Percentiles rank a stretch among this genome's conserved stretches.
Conservation (phyloP, 1,284 basidiomycete species). For the Singerocomus rubriflavus region DNA sequence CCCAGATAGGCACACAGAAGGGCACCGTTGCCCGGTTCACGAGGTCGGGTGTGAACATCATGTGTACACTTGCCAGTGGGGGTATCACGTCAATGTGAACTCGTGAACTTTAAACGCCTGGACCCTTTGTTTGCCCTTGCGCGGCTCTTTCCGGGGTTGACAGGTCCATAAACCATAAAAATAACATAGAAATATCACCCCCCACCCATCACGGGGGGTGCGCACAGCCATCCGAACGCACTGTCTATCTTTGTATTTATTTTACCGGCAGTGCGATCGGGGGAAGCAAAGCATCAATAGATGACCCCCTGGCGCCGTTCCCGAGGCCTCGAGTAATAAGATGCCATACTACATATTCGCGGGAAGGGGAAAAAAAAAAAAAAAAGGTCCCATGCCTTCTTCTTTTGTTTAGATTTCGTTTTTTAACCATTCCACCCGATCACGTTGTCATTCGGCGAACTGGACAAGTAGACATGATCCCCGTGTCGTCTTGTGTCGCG, state of each 20-base stretch:
- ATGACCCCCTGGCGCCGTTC: constrained; percentile 5
- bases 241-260: constrained; percentile 16
- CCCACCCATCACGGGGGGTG: neutral
- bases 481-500: constrained; percentile 8
- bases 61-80: constrained; percentile 3
- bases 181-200: neutral
- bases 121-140: neutral
- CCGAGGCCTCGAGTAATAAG: constrained; percentile 18
- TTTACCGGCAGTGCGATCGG: constrained; percentile 16
- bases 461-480: neutral
- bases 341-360: constrained; percentile 17
- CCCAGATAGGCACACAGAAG: constrained; percentile 16
- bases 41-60: constrained; percentile 18
- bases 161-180: no score
- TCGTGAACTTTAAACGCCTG: constrained; percentile 10
- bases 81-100: constrained; percentile 20
- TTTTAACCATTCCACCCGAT: neutral
- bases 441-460: neutral
- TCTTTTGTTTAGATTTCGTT: no score
- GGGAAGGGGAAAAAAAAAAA: constrained; percentile 12
- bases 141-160: constrained; percentile 9
- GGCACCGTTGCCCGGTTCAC: no score
- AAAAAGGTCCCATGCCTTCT: neutral
- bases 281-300: constrained; percentile 9
- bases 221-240: constrained; percentile 16